A percentile compares a stretch with the other conserved stretches of the same genome.
phyloP scores from a whole-genome alignment of 495 filamentous ascomycete genomes.

The Xylaria sp. region DNA sequence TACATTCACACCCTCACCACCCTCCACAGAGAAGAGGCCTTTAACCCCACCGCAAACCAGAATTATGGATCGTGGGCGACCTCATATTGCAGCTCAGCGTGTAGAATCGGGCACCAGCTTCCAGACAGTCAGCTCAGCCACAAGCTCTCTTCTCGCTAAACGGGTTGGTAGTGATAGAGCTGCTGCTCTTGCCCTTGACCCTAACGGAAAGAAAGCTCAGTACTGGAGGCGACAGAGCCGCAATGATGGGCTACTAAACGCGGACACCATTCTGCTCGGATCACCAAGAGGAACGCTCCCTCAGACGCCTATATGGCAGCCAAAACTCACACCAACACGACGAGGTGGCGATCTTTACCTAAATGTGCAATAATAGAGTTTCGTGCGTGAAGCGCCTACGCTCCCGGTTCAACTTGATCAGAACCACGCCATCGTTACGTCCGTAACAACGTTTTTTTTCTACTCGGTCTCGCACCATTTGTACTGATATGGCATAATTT shows the following conservation, averaged over 20 bases:
- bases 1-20: conserved; percentile 18
- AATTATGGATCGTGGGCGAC: conserved; percentile 8
- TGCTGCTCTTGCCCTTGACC: conserved; percentile 45
- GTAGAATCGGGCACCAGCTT: conserved; percentile 31
- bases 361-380: conserved; percentile 43
- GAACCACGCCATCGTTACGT: not conserved
- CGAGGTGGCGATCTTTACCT: conserved; percentile 51
- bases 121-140: conserved; percentile 33
- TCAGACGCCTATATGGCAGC: conserved; percentile 58
- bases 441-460: not conserved
- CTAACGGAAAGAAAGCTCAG: conserved; percentile 32
- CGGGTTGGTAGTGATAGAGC: conserved; percentile 56
- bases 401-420: not conserved
- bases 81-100: conserved; percentile 20
- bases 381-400: not conserved
- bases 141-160: conserved; percentile 55
- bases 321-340: conserved; percentile 51
- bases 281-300: conserved; percentile 44
- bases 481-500: not conserved
- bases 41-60: conserved; percentile 10
- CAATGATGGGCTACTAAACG: conserved; percentile 27
- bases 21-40: conserved; percentile 13
- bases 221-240: conserved; percentile 31
- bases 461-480: not conserved
- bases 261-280: conserved; percentile 26